phyloP scores from a whole-genome alignment of 306 rosid genomes.

The Calophaca sinica region DNA sequence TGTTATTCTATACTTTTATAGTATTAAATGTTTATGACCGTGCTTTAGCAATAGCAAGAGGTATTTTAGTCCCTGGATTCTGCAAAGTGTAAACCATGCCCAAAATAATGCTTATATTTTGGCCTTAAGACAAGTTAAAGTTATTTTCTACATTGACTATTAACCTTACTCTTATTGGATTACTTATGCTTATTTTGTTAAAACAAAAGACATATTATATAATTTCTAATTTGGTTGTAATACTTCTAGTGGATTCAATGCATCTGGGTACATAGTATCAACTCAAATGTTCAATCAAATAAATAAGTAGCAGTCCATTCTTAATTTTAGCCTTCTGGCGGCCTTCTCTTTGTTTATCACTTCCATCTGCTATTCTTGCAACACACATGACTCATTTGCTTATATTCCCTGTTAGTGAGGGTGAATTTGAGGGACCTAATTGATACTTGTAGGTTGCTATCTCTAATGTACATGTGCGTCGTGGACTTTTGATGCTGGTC shows the following conservation, averaged over 20 bases:
- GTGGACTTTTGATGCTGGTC: constrained; percentile 86
- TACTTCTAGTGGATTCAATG: constrained; percentile 2
- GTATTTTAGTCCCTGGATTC: neutral
- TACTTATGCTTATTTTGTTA: constrained; percentile 21
- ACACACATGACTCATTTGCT: neutral
- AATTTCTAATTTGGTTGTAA: neutral
- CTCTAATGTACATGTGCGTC: constrained; percentile 78
- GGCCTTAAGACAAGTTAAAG: neutral
- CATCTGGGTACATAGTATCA: neutral
- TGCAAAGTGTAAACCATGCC: neutral
- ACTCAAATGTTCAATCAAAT: constrained; percentile 8
- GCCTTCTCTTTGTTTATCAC: constrained; percentile 28
- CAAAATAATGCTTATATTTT: constrained; percentile 8
- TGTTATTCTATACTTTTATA: neutral
- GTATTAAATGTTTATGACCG: constrained; percentile 10
- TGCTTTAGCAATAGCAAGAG: constrained; percentile 11
- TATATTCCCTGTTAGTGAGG: neutral
- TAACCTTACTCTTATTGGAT: constrained; percentile 2
- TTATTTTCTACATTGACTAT: constrained; percentile 28
- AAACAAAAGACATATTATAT: neutral
- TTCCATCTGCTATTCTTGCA: constrained; percentile 35
- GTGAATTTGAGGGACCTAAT: constrained; percentile 45
- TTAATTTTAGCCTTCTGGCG: neutral
- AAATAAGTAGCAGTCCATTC: constrained; percentile 6
- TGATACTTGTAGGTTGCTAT: constrained; percentile 67